phyloP scores from a whole-genome alignment of 345 rosid species.

The Bretschneidera sinensis region DNA sequence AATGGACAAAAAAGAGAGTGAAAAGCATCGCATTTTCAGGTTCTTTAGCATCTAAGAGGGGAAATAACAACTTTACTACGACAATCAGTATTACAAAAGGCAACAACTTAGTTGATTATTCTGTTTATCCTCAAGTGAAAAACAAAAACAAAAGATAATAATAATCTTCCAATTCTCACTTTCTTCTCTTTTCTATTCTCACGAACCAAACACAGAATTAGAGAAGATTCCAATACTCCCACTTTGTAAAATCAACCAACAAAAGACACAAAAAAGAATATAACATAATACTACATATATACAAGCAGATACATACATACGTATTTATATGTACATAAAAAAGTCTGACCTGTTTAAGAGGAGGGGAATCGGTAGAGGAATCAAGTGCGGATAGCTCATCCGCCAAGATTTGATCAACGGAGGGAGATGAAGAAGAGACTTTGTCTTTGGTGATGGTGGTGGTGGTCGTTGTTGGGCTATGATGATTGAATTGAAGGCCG shows the following conservation, averaged over 20 bases:
- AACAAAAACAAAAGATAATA: background rate
- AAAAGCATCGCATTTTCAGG: background rate
- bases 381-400: conserved; percentile 16
- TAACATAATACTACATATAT: background rate
- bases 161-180: background rate
- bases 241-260: background rate
- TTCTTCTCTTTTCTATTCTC: background rate
- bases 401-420: conserved; percentile 21
- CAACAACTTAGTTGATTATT: no score
- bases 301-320: background rate
- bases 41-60: no score
- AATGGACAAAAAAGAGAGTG: background rate
- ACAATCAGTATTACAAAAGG: no score
- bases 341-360: conserved; percentile 43
- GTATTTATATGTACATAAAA: background rate
- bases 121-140: no score
- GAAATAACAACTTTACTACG: no score
- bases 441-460: conserved; percentile 18
- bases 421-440: conserved; percentile 24
- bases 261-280: background rate
- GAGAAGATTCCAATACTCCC: background rate
- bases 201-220: background rate
- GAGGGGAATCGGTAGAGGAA: conserved; percentile 11
- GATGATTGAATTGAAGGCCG: conserved; percentile 7
- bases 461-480: conserved; percentile 11